phyloP scores from a whole-genome alignment of 2,329 filamentous ascomycete species.

The Ophiostoma quercus region DNA sequence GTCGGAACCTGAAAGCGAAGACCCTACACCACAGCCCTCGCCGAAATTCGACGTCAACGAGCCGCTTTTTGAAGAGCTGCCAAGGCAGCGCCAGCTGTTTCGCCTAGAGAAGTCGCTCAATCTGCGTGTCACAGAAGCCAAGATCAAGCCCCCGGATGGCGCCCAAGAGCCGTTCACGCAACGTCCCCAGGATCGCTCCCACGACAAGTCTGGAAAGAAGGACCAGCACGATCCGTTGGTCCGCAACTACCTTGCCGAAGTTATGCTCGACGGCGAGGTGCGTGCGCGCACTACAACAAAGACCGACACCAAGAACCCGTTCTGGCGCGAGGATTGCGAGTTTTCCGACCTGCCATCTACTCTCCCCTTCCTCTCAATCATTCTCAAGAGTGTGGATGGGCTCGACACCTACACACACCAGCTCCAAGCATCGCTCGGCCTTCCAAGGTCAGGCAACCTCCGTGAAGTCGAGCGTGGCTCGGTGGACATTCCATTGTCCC shows the following conservation, averaged over 20 bases:
- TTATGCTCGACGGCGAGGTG: slow-evolving; percentile 73
- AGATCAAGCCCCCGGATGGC: slow-evolving; percentile 42
- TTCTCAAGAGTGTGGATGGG: slow-evolving; percentile 62
- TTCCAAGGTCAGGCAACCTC: slow-evolving; percentile 40
- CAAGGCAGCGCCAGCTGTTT: slow-evolving; percentile 44
- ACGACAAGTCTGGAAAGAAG: slow-evolving; percentile 14
- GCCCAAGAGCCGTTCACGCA: slow-evolving; percentile 26
- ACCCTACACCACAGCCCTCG: not conserved
- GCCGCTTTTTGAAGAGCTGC: slow-evolving; percentile 12
- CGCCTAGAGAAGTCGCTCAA: slow-evolving; percentile 57
- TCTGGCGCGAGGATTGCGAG: slow-evolving; percentile 78
- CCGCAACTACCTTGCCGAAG: slow-evolving; percentile 73
- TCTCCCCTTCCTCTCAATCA: slow-evolving; percentile 62
- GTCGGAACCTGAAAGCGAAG: slow-evolving; percentile 33
- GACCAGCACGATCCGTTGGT: slow-evolving; percentile 34
- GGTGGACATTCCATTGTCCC: slow-evolving; percentile 77
- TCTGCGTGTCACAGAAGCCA: slow-evolving; percentile 57
- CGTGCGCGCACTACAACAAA: slow-evolving; percentile 70
- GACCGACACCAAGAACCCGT: slow-evolving; percentile 64
- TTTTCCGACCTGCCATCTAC: slow-evolving; percentile 67
- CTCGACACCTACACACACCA: slow-evolving; percentile 44
- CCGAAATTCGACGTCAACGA: not conserved
- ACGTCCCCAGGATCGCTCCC: slow-evolving; percentile 31
- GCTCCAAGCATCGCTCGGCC: slow-evolving; percentile 40
- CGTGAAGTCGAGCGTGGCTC: slow-evolving; percentile 58